Evolutionary conservation across 352 stramenopile genomes (phyloP), one percentile per base, ranked within the genome.

Genomic region (Globisporangium cylindrosporum): DNA sequence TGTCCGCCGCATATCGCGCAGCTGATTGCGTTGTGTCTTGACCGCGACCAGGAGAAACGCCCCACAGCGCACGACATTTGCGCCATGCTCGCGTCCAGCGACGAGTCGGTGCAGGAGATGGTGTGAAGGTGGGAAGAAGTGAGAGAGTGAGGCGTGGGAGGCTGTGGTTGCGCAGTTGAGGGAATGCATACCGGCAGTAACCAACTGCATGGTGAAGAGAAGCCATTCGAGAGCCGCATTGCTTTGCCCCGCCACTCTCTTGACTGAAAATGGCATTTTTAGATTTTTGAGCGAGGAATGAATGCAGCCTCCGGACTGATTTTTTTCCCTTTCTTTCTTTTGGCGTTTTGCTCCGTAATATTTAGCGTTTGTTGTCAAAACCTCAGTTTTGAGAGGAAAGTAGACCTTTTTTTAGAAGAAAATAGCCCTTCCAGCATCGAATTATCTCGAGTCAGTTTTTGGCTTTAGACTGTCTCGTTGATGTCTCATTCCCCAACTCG

Each of bases 1-100:
- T 92, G 85, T 66, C 83, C 85, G 27, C 66, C 86, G n/a, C 73
- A 73, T 22, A 86, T 92, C 43, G 80, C 75, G 51, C 76, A 86
- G 29, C 74, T 93, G 41, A 79, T 88, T 29, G 76, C 76, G 38
- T 72, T 69, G 15, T 93, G 86, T 69, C 67, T 90, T 10, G 76
- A 78, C 6, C 72, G 80, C 14, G 77, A 91, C 38, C 82, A 78
- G 24, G 77, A 77, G 8, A 68, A 78, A 9, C 77, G 86, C 9
- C 83, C 83, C 4, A 84, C 64, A 32, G 81, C 81, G n/a, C 69
- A 68, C 9, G 79, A 81, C 54, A 82, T 92, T 22, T 73, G 75
- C 18, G 72, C 72, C 3, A 73, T 78, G 71, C 70, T 84, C 1
- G 51, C 49, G 34, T 66, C 67, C n/a, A 55, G 24, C 1, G 56